Percentiles rank a stretch among this genome's conserved stretches.
Evolutionary conservation across 441 rosid species (phyloP).

Genomic region (Adansonia grandidieri): DNA sequence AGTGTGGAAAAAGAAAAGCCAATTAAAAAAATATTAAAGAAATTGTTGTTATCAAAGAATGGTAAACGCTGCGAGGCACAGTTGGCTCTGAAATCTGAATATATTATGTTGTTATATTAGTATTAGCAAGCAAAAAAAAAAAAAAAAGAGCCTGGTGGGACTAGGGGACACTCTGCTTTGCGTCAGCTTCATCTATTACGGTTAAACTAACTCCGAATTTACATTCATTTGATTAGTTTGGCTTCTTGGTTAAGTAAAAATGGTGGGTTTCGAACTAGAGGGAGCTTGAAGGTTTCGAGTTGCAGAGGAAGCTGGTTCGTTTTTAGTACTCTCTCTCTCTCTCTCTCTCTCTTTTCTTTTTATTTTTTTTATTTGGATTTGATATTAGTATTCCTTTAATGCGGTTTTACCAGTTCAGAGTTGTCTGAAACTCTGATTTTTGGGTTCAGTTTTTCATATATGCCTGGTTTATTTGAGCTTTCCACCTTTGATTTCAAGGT

Average conservation of each 20-base stretch:
- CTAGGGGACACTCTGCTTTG: conserved; percentile 1
- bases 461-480: neutral
- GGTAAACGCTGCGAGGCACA: conserved; percentile 22
- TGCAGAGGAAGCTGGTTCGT: conserved; percentile 6
- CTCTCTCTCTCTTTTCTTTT: neutral
- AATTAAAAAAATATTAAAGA: neutral
- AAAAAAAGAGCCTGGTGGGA: neutral
- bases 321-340: neutral
- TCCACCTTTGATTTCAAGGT: neutral
- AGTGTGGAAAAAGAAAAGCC: neutral
- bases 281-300: conserved; percentile 11
- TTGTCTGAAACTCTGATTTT: conserved; percentile 1
- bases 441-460: neutral
- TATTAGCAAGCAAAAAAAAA: no score
- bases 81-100: conserved; percentile 10
- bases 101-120: neutral
- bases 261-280: neutral
- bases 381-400: neutral
- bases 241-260: neutral
- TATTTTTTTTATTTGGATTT: neutral
- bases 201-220: conserved; percentile 4
- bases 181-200: conserved; percentile 13
- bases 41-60: conserved; percentile 1
- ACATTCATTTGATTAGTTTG: neutral
- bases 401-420: neutral